These are phyloP conservation scores for Aspergillus hortae DNA, from an alignment of 2,329 filamentous ascomycete species.

Conservation along the genomic window DNA sequence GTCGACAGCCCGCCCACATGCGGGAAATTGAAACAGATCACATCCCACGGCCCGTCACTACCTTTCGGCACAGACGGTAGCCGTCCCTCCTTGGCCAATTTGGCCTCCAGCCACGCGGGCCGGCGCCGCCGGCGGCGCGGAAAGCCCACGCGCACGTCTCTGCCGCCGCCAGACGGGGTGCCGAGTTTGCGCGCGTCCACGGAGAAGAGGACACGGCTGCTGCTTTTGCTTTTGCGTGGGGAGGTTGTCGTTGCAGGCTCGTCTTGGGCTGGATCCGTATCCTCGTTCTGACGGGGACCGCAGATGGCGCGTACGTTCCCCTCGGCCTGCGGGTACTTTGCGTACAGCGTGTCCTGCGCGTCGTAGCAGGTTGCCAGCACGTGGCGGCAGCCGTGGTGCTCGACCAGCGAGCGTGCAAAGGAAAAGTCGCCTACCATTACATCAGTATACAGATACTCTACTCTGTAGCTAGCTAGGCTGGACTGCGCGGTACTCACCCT, in stretches of 20 bases:
- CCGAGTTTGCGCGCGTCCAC: conserved; percentile 44
- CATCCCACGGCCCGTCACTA: conserved; percentile 57
- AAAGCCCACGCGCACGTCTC: conserved; percentile 42
- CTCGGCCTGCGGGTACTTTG: conserved; percentile 71
- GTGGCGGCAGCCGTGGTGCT: conserved; percentile 38
- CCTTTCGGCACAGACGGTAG: neutral
- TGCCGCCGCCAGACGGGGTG: conserved; percentile 33
- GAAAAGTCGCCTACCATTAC: conserved; percentile 43
- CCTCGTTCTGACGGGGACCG: too few species aligned
- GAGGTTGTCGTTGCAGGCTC: neutral
- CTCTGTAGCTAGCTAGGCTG: neutral
- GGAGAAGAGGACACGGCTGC: conserved; percentile 35
- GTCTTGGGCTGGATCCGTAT: neutral
- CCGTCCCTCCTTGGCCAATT: neutral
- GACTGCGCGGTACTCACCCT: conserved; percentile 32
- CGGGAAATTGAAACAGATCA: conserved; percentile 93
- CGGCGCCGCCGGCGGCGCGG: conserved; percentile 28
- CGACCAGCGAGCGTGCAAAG: conserved; percentile 43
- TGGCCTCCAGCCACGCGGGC: conserved; percentile 23
- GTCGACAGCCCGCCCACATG: conserved; percentile 90
- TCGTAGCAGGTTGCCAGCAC: conserved; percentile 47
- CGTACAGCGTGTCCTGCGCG: conserved; percentile 48
- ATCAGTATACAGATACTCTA: neutral
- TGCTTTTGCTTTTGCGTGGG: neutral
- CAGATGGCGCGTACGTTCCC: conserved; percentile 53